Evolutionary conservation across 345 rosid genomes (phyloP), one percentile per base, ranked within the genome.

Genomic region (Citrus mangshanensis): DNA sequence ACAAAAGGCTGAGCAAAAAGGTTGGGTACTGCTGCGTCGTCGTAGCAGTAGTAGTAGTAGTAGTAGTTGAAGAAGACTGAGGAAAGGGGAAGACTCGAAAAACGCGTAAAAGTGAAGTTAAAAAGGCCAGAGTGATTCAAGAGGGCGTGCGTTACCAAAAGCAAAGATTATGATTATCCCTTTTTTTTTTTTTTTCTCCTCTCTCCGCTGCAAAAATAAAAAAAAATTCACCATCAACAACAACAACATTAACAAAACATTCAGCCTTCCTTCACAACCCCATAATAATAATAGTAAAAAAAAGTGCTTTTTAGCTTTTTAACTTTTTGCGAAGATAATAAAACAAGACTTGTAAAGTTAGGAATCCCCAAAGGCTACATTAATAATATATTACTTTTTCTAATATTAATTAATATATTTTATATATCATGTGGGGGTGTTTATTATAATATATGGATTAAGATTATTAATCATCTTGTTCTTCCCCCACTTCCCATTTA

Each of bases 91-190:
- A 54, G 58, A 51, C 83, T 89, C 86, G 85, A 86, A 64, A 86
- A 84, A 91, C 91, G 93, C 92, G 97, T 93, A 87, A 85, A 89
- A 78, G 89, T 78, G 78, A 82, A 88, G 92, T 79, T 82, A 86
- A 79, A 89, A 78, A 73, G 78, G 85, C 13, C 3, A 2, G 46
- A 2, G 13, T 9, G 46, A 40, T 13, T 9, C 6, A 90, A 75
- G 84, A 85, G 91, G 81, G 97, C 93, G 97, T 93, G 93, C 91
- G 90, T 82, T 86, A 77, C 84, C 58, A 80, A 88, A 88, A 85
- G 87, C 77, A 59, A 77, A 84, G 58, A 73, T 56, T 68, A 78
- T 79, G 66, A 81, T 77, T 55, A 60, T 62, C 6, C 14, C 3
- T 42, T 42, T 67, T 65, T 46, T 38, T 14, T 46, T 58, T 63